Base-by-base conservation (phyloP, 805 yeast genomes). In the Tetrapisispora pingtungensis region DNA sequence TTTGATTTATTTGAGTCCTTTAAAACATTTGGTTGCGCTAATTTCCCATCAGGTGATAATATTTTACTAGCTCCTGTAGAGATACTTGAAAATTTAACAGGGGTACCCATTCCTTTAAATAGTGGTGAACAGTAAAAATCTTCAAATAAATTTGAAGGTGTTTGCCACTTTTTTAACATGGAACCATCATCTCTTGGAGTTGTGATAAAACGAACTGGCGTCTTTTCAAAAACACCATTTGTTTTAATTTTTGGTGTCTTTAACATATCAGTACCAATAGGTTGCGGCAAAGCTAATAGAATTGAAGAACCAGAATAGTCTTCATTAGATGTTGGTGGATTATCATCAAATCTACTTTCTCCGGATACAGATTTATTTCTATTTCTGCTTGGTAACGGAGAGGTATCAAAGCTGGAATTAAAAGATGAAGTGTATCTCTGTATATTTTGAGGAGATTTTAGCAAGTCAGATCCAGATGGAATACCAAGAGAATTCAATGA, bases 371-470 rank as follows among this genome's bases (percentile, higher is more conserved):
- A 26, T 31, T 24, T 41, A 15, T 14, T 20, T 20, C 40, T 35
- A n/a, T 35, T 13, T 30, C 30, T 30, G 17, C 34, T 34, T 30
- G 45, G 45, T 24, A 36, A 18, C 4, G 66, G 66, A 10, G 66
- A 61, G 22, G 50, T 43, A 39, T 54, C 59, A 13, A 62, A 62
- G 41, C 57, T 59, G 10, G 66, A 59, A 43, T 62, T 62, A 48
- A 62, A 62, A 8, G 66, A 62, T 33, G 62, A 58, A 4, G 61
- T 52, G 39, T 61, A 62, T 40, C 54, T 57, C 39, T 58, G 59
- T 22, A 49, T 49, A 42, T 55, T 52, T 28, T 45, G 52, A 7
- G 59, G 58, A 2, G 63, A 59, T 31, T 46, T 45, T 27, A 41
- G 19, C 10, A 36, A 19, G 8, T 41, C 22, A 2, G 22, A n/a